Evolutionary conservation across 2,329 filamentous ascomycete species (phyloP).

Genomic region (Diaporthe eres): DNA sequence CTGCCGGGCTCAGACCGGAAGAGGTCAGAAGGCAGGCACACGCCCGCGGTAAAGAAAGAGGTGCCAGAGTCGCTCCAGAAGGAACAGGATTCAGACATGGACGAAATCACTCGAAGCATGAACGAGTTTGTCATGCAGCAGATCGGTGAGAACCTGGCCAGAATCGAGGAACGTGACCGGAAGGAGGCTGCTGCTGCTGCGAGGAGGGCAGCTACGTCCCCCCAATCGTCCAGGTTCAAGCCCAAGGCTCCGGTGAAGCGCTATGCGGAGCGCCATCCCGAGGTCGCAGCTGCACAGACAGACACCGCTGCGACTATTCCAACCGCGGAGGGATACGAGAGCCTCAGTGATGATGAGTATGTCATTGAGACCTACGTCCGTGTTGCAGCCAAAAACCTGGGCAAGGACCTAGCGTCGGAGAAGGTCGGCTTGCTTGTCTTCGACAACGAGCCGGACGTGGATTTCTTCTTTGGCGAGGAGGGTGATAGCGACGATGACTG

Average conservation of each 20-base stretch:
- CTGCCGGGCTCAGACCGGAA: conserved; percentile 52
- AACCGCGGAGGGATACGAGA: conserved; percentile 46
- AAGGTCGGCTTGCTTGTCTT: conserved; percentile 71
- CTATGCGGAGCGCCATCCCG: conserved; percentile 70
- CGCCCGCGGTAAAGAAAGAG: conserved; percentile 28
- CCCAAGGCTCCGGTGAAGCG: conserved; percentile 69
- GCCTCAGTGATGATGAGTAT: conserved; percentile 67
- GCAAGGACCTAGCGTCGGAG: conserved; percentile 61
- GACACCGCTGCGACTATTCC: conserved; percentile 38
- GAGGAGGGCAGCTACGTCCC: conserved; percentile 42
- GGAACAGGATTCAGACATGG: conserved; percentile 60
- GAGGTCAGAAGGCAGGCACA: conserved; percentile 42
- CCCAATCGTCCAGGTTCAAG: conserved; percentile 60
- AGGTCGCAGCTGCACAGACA: conserved; percentile 47
- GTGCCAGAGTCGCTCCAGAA: conserved; percentile 53
- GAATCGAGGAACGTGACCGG: conserved; percentile 56
- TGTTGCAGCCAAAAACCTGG: conserved; percentile 66
- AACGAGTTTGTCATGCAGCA: conserved; percentile 71
- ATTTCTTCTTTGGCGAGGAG: conserved; percentile 72
- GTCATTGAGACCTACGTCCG: conserved; percentile 76
- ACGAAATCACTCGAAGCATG: conserved; percentile 68
- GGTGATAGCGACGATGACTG: conserved; percentile 74
- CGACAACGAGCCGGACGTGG: conserved; percentile 70
- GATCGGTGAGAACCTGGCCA: conserved; percentile 67
- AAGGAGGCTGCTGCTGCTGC: conserved; percentile 35